A percentile compares a stretch with the other conserved stretches of the same genome.
Evolutionary conservation across 2,329 filamentous ascomycete species (phyloP).

Genomic region (Waltergamsia citrina): DNA sequence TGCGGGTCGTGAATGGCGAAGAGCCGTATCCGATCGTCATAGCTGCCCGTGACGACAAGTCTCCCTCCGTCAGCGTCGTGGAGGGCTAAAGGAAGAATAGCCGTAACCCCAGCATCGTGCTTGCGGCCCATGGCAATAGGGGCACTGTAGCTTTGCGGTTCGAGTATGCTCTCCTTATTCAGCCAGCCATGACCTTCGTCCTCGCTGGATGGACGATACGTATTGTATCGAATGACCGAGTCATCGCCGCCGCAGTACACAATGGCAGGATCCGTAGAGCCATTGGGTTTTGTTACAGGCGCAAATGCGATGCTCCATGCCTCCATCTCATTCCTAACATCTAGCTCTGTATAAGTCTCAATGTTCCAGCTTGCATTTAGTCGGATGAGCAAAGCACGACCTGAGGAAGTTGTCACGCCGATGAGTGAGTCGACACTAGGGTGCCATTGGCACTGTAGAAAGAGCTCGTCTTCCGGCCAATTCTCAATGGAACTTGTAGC

Average conservation of each 20-base stretch:
- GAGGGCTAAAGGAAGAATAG: constrained; percentile 62
- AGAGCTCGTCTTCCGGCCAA: constrained; percentile 49
- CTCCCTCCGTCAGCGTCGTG: constrained; percentile 31
- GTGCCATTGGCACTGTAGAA: constrained; percentile 69
- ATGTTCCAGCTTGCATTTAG: constrained; percentile 32
- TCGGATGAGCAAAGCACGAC: constrained; percentile 47
- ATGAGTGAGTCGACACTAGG: constrained; percentile 44
- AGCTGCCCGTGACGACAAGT: constrained; percentile 76
- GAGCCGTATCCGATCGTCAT: constrained; percentile 76
- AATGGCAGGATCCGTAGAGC: constrained; percentile 10
- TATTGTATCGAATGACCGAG: constrained; percentile 43
- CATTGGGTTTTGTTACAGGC: constrained; percentile 12
- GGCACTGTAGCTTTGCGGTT: too few relatives aligned
- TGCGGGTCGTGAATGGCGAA: constrained; percentile 38
- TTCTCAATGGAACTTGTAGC: constrained; percentile 33
- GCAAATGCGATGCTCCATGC: constrained; percentile 66
- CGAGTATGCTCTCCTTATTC: constrained; percentile 2
- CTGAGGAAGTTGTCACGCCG: constrained; percentile 63
- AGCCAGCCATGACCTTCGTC: constrained; percentile 3
- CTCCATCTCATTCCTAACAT: constrained; percentile 49
- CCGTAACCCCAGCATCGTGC: constrained; percentile 79
- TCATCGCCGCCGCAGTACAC: constrained; percentile 72
- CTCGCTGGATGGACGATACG: constrained; percentile 12
- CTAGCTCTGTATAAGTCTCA: constrained; percentile 21
- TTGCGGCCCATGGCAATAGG: constrained; percentile 26